phyloP scores from a whole-genome alignment of 306 rosid species.

The Dalbergia oliveri region DNA sequence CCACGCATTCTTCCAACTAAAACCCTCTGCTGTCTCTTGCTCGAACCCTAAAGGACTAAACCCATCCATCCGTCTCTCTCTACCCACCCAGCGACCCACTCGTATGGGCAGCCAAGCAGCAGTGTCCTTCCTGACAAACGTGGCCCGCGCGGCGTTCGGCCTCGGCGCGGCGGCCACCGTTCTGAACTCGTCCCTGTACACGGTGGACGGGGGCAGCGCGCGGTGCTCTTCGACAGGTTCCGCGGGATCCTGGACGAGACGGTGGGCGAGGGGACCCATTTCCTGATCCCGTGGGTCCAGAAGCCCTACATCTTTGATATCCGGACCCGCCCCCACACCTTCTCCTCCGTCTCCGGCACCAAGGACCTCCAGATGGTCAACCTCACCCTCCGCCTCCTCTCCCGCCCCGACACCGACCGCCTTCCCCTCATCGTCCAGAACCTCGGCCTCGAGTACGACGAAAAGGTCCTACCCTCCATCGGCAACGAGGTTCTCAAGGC shows the following conservation, averaged over 20 bases:
- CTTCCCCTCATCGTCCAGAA: slow-evolving; percentile 80
- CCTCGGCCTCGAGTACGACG: slow-evolving; percentile 93
- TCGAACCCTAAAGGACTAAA: too few relatives aligned
- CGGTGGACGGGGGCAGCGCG: slow-evolving; percentile 97
- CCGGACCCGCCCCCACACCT: slow-evolving; percentile 86
- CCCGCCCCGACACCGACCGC: slow-evolving; percentile 79
- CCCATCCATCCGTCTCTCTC: too few relatives aligned
- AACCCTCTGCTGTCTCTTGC: too few relatives aligned
- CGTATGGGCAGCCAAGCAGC: slow-evolving; percentile 84
- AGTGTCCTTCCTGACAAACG: slow-evolving; percentile 62
- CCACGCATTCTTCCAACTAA: too few relatives aligned
- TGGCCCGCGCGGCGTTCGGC: slow-evolving; percentile 79
- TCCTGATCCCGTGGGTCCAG: slow-evolving; percentile 94
- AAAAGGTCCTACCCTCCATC: slow-evolving; percentile 91
- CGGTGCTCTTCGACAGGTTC: slow-evolving; percentile 91
- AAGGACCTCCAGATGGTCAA: slow-evolving; percentile 93
- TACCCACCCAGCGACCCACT: slow-evolving; percentile 5
- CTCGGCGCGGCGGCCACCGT: slow-evolving; percentile 67
- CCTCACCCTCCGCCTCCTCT: slow-evolving; percentile 82
- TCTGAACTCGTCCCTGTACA: slow-evolving; percentile 76
- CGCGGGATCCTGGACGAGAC: slow-evolving; percentile 75
- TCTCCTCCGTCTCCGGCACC: slow-evolving; percentile 91
- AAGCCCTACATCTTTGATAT: slow-evolving; percentile 93
- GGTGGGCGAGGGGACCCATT: slow-evolving; percentile 83
- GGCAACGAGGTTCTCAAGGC: slow-evolving; percentile 92